Evolutionary conservation across 257 asterid genomes (phyloP).

Genomic region (Euphrasia confusa): DNA sequence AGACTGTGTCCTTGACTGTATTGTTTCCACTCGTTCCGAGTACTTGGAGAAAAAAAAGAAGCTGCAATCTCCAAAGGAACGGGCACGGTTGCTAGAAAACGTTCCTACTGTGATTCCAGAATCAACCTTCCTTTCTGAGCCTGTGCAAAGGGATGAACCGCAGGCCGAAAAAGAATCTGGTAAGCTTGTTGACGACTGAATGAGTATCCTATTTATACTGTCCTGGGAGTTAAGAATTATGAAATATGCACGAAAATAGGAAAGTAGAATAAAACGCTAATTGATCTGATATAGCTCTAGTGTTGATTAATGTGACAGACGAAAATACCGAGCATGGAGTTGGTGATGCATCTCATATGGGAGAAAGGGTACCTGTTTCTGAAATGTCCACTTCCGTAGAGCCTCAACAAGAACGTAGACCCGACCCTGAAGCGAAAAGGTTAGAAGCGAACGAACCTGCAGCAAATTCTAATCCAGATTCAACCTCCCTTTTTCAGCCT

Average conservation of each 20-base stretch:
- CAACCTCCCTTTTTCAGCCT: slow-evolving; percentile 22
- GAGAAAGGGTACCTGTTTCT: not conserved
- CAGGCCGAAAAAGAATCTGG: slow-evolving; percentile 32
- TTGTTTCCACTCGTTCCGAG: slow-evolving; percentile 31
- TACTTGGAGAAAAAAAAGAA: slow-evolving; percentile 41
- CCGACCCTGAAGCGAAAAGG: not conserved
- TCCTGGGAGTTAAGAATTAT: too few relatives aligned
- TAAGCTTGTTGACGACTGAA: slow-evolving; percentile 22
- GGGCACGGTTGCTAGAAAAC: slow-evolving; percentile 33
- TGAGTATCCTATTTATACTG: too few relatives aligned
- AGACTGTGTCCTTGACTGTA: slow-evolving; percentile 36
- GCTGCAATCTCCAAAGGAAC: slow-evolving; percentile 48
- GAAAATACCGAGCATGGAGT: not conserved
- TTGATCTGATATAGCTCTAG: not conserved
- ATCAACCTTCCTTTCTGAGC: slow-evolving; percentile 22
- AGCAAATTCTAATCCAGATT: not conserved
- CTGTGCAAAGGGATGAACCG: slow-evolving; percentile 20
- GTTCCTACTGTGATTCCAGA: slow-evolving; percentile 43
- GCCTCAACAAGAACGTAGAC: not conserved
- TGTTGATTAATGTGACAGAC: not conserved
- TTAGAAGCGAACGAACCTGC: too few relatives aligned
- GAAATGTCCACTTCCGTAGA: not conserved
- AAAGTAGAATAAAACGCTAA: too few relatives aligned
- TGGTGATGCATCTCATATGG: not conserved
- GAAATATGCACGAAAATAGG: too few relatives aligned